These are phyloP conservation scores for Abrus pulchellus DNA, from an alignment of 306 rosid species.

Conservation along the genomic window DNA sequence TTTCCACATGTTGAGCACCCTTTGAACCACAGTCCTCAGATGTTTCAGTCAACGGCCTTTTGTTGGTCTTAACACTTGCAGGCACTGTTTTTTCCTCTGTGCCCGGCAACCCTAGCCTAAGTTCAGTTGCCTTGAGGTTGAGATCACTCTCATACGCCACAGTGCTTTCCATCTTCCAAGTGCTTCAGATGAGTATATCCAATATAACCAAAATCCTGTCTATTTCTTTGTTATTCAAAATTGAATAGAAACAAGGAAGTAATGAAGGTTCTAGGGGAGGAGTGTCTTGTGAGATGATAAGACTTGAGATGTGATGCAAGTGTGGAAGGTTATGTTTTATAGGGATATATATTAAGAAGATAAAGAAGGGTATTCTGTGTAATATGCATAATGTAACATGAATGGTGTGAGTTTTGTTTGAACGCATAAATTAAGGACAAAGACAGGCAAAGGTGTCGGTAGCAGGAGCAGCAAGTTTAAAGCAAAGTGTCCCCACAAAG, in stretches of 20 bases:
- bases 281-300: conserved; percentile 46
- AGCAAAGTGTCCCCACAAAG: conserved; percentile 63
- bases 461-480: conserved; percentile 72
- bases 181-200: background rate
- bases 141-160: conserved; percentile 65
- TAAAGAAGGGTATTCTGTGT: background rate
- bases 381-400: background rate
- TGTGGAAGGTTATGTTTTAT: conserved; percentile 52
- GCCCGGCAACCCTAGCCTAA: conserved; percentile 85
- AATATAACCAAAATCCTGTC: background rate
- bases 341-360: conserved; percentile 38
- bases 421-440: conserved; percentile 77
- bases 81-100: conserved; percentile 46
- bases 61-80: conserved; percentile 47
- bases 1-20: conserved; percentile 34
- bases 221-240: conserved; percentile 5
- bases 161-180: conserved; percentile 59
- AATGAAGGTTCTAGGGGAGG: background rate
- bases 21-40: conserved; percentile 52
- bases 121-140: conserved; percentile 87
- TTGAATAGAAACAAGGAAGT: conserved; percentile 4
- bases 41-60: conserved; percentile 63
- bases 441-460: conserved; percentile 84
- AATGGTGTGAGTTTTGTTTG: background rate
- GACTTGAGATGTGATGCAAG: conserved; percentile 36